Conservation (phyloP, 208 protist species). For the Acanthamoeba triangularis region DNA sequence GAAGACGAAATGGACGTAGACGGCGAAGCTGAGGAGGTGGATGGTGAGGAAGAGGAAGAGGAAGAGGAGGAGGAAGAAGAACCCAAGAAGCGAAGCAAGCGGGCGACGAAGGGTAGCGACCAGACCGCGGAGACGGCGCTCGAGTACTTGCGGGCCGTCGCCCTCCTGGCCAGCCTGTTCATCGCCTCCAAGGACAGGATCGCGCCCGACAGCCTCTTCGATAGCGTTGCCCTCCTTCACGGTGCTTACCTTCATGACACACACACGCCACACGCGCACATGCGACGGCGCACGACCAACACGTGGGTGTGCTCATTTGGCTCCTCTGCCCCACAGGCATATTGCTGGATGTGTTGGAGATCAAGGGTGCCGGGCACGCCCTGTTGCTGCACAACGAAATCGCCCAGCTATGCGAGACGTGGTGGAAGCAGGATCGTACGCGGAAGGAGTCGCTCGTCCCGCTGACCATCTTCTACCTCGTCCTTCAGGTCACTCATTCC, state of each 20-base stretch:
- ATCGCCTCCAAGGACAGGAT: slow-evolving; percentile 47
- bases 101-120: not conserved
- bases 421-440: slow-evolving; percentile 62
- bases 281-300: not conserved
- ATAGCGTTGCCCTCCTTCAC: not conserved
- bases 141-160: not conserved
- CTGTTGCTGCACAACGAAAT: slow-evolving; percentile 28
- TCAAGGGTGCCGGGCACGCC: not conserved
- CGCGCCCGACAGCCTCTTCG: not conserved
- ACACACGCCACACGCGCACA: not conserved
- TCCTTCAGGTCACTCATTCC: slow-evolving; percentile 71
- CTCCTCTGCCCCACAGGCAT: not conserved
- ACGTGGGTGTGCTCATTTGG: not conserved
- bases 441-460: slow-evolving; percentile 82
- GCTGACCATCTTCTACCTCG: slow-evolving; percentile 86
- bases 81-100: not conserved
- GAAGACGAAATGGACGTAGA: not conserved
- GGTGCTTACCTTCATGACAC: not conserved
- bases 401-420: slow-evolving; percentile 23
- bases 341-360: not conserved
- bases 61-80: not conserved
- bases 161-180: not conserved
- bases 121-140: not conserved
- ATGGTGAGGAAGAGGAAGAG: not conserved
- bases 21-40: not conserved